Percentiles rank a stretch among this genome's conserved stretches.
phyloP scores from a whole-genome alignment of 129 eudicot genomes.

The Heracleum sosnowskyi region DNA sequence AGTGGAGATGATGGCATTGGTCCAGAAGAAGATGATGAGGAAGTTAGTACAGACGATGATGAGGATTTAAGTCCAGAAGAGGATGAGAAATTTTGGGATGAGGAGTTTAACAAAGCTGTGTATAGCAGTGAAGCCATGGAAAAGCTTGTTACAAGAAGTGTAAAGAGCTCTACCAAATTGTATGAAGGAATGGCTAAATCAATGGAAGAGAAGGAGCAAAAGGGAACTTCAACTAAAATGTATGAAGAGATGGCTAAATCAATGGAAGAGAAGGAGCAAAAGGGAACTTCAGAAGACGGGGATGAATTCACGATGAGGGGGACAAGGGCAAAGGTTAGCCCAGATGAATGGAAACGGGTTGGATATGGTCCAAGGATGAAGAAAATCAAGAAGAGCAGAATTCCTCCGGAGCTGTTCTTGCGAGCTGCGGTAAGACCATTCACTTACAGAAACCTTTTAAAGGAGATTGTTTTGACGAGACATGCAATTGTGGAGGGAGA shows the following conservation, averaged over 20 bases:
- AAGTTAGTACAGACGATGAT: constrained; percentile 11
- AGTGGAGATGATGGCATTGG: constrained; percentile 12
- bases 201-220: constrained; percentile 25
- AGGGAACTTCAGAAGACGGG: constrained; percentile 18
- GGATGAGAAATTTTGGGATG: constrained; percentile 67
- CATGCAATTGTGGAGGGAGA: constrained; percentile 84
- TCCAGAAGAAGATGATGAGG: constrained; percentile 26
- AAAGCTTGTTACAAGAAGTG: constrained; percentile 45
- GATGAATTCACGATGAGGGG: constrained; percentile 40
- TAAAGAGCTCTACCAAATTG: constrained; percentile 30
- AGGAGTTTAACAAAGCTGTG: constrained; percentile 76
- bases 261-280: constrained; percentile 25
- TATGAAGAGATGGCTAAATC: constrained; percentile 44
- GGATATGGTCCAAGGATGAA: constrained; percentile 58
- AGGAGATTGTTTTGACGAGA: constrained; percentile 76
- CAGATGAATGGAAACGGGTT: constrained; percentile 57
- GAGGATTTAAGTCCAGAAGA: constrained; percentile 45
- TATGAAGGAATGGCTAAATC: constrained; percentile 44
- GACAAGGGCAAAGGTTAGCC: constrained; percentile 46
- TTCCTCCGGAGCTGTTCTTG: constrained; percentile 86
- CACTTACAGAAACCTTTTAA: constrained; percentile 74
- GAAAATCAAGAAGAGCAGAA: constrained; percentile 59
- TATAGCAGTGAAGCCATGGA: constrained; percentile 77
- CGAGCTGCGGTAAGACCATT: constrained; percentile 92
- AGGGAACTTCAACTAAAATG: constrained; percentile 12